These are phyloP conservation scores for Fraxinus velutina DNA, from an alignment of 305 asterid species.

Conservation along the genomic window DNA sequence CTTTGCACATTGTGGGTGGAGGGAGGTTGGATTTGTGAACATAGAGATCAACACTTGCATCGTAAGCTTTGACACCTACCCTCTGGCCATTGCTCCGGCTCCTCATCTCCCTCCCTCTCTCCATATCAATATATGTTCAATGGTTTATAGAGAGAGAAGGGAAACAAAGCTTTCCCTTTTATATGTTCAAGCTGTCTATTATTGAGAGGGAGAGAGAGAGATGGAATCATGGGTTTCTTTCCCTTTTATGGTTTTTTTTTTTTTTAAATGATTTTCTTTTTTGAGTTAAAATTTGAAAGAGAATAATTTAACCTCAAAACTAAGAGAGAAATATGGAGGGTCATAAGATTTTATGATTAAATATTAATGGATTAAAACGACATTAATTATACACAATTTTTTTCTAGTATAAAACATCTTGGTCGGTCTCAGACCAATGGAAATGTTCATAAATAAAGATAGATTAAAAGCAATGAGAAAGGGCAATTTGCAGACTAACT, in stretches of 20 bases:
- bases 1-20: neutral
- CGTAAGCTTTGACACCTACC: slow-evolving; percentile 16
- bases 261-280: neutral
- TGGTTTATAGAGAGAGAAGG: slow-evolving; percentile 24
- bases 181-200: neutral
- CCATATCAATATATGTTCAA: neutral
- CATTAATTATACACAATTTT: neutral
- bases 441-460: neutral
- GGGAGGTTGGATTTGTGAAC: neutral
- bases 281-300: neutral
- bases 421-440: neutral
- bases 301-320: neutral
- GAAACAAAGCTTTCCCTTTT: slow-evolving; percentile 9
- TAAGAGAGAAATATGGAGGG: slow-evolving; percentile 24
- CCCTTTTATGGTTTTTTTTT: neutral
- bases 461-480: neutral
- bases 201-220: neutral
- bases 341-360: neutral
- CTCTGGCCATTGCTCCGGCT: neutral
- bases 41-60: slow-evolving; percentile 15
- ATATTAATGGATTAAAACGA: neutral
- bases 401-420: neutral
- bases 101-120: neutral
- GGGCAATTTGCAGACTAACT: neutral
- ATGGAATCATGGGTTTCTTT: neutral